These are phyloP conservation scores for Singerocomus inundabilis DNA, from an alignment of 1,284 basidiomycete genomes.

Conservation along the genomic window DNA sequence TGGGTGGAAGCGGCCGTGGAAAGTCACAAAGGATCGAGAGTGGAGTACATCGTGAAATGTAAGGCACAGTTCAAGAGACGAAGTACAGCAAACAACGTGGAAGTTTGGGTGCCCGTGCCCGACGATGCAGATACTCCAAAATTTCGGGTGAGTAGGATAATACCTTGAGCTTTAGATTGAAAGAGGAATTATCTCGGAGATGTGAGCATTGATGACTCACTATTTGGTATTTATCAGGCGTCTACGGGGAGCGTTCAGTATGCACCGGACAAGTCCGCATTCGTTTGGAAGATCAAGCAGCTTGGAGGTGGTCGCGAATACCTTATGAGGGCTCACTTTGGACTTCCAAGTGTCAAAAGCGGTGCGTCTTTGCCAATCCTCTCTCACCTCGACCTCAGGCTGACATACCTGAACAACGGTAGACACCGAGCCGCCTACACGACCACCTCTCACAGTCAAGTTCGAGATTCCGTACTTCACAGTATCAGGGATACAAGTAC, in stretches of 20 bases:
- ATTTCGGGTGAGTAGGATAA: slow-evolving; percentile 68
- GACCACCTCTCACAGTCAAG: slow-evolving; percentile 93
- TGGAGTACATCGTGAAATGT: slow-evolving; percentile 98
- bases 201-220: neutral
- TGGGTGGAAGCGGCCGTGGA: slow-evolving; percentile 99
- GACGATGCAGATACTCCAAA: slow-evolving; percentile 99
- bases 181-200: neutral
- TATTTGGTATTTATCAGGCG: slow-evolving; percentile 47
- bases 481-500: slow-evolving; percentile 94
- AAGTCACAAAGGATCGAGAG: slow-evolving; percentile 87
- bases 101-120: slow-evolving; percentile 96
- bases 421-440: slow-evolving; percentile 46
- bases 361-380: slow-evolving; percentile 60
- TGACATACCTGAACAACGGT: neutral
- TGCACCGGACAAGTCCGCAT: slow-evolving; percentile 92
- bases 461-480: slow-evolving; percentile 99
- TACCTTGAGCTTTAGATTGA: neutral
- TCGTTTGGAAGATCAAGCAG: slow-evolving; percentile 98
- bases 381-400: neutral
- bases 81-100: slow-evolving; percentile 97
- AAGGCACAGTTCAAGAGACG: slow-evolving; percentile 98
- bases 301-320: slow-evolving; percentile 91
- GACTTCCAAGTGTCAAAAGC: slow-evolving; percentile 80
- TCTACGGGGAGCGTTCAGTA: slow-evolving; percentile 92
- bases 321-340: slow-evolving; percentile 95